phyloP scores from a whole-genome alignment of 2,329 filamentous ascomycete species.

The Kalaharituber pfeilii region DNA sequence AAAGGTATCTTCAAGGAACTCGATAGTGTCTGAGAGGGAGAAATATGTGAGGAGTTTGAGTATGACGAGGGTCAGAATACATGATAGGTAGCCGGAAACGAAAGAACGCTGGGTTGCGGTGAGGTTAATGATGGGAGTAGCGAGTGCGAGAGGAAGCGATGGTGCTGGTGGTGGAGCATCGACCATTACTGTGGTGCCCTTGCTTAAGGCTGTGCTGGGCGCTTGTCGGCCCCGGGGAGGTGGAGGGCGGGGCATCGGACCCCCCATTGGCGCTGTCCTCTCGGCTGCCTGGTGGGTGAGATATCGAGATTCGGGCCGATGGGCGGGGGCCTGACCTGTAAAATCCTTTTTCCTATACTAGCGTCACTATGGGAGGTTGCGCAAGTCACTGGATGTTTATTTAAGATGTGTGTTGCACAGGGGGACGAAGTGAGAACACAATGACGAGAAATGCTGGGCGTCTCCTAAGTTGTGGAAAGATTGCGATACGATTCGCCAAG shows the following conservation, averaged over 20 bases:
- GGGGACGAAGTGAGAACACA: too few relatives aligned
- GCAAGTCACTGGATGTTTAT: too few relatives aligned
- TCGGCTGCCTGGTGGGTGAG: too few relatives aligned
- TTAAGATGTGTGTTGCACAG: too few relatives aligned
- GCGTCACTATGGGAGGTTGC: too few relatives aligned
- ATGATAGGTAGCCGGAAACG: background rate
- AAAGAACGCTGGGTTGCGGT: background rate
- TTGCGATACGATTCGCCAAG: too few relatives aligned
- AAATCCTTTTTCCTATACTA: too few relatives aligned
- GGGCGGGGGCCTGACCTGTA: too few relatives aligned
- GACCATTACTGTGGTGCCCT: background rate
- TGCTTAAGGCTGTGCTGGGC: background rate
- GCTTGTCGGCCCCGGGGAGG: slow-evolving; percentile 9
- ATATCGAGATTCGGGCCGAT: too few relatives aligned
- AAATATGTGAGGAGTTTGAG: background rate
- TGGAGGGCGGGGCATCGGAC: slow-evolving; percentile 8
- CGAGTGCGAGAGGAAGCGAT: background rate
- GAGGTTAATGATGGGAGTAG: background rate
- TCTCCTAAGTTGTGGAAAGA: too few relatives aligned
- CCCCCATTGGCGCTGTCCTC: slow-evolving; percentile 3
- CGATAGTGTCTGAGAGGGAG: background rate
- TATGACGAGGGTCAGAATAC: background rate
- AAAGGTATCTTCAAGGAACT: background rate
- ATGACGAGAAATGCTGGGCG: too few relatives aligned
- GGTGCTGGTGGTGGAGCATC: background rate